Conservation (phyloP, 495 filamentous ascomycete species). For the Penicillium subrubescens region DNA sequence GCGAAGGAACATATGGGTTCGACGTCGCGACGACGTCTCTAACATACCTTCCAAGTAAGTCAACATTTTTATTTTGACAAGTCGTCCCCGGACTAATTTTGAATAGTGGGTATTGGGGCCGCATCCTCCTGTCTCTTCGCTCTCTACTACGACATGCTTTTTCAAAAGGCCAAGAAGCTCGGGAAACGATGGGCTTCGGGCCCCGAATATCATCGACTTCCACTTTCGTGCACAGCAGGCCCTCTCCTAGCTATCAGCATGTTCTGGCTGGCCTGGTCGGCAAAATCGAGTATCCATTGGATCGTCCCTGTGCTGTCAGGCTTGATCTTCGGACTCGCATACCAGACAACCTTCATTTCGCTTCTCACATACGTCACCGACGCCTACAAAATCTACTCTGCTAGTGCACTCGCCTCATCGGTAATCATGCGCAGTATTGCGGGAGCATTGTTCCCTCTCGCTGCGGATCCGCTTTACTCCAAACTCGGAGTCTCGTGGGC, state of each 20-base stretch:
- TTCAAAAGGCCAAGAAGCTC: slow-evolving; percentile 41
- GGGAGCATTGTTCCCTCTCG: slow-evolving; percentile 57
- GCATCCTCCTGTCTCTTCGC: slow-evolving; percentile 41
- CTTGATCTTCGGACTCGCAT: slow-evolving; percentile 69
- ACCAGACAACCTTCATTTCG: slow-evolving; percentile 65
- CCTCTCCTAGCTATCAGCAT: slow-evolving; percentile 61
- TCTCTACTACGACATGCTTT: slow-evolving; percentile 57
- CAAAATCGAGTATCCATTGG: slow-evolving; percentile 57
- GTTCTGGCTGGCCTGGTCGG: slow-evolving; percentile 77
- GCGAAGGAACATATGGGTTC: slow-evolving; percentile 36
- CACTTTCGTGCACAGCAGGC: slow-evolving; percentile 66
- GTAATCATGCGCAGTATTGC: slow-evolving; percentile 61
- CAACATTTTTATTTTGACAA: not conserved
- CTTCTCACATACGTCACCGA: slow-evolving; percentile 78
- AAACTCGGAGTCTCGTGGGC: slow-evolving; percentile 48
- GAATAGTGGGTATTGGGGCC: slow-evolving; percentile 41
- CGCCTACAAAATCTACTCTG: slow-evolving; percentile 72
- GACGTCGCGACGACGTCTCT: slow-evolving; percentile 42
- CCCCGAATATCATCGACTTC: slow-evolving; percentile 67
- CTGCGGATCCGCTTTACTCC: slow-evolving; percentile 42
- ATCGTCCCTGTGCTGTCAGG: slow-evolving; percentile 66
- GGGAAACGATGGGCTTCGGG: slow-evolving; percentile 43
- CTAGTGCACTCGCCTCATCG: slow-evolving; percentile 68
- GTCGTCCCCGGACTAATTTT: slow-evolving; percentile 12
- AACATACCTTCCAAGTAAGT: slow-evolving; percentile 45